phyloP scores from a whole-genome alignment of 352 stramenopile genomes.

The Globisporangium sylvaticum region DNA sequence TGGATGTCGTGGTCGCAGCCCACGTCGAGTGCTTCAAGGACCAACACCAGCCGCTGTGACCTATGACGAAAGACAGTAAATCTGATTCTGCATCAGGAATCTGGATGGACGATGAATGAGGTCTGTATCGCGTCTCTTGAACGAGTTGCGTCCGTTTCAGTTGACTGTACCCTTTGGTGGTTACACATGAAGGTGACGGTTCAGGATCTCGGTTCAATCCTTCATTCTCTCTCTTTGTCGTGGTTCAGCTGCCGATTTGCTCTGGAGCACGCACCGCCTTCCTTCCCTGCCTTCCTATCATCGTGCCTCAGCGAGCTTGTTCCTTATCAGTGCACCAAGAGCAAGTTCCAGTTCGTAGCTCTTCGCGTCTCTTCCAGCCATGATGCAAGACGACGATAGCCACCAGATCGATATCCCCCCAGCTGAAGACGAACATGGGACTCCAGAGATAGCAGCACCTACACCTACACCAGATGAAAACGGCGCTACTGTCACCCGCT shows the following conservation, averaged over 20 bases:
- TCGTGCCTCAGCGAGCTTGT: background rate
- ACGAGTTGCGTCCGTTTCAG: background rate
- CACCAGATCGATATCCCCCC: constrained; percentile 7
- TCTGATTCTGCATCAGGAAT: background rate
- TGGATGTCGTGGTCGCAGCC: background rate
- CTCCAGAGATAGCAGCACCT: background rate
- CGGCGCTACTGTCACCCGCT: background rate
- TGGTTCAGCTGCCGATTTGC: background rate
- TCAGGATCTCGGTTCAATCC: background rate
- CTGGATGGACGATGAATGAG: background rate
- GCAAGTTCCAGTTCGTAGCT: background rate
- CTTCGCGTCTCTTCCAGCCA: background rate
- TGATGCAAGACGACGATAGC: constrained; percentile 11
- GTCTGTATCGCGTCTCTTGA: background rate
- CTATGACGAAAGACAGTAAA: constrained; percentile 7
- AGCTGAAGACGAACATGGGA: background rate
- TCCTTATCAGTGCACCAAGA: background rate
- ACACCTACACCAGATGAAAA: background rate
- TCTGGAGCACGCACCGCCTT: background rate
- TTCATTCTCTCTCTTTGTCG: background rate
- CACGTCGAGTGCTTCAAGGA: constrained; percentile 9
- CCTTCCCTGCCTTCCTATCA: background rate
- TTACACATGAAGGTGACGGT: background rate
- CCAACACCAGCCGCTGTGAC: background rate
- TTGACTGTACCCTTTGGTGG: background rate